These are phyloP conservation scores for Bremia lactucae DNA, from an alignment of 352 stramenopile genomes.

Conservation along the genomic window DNA sequence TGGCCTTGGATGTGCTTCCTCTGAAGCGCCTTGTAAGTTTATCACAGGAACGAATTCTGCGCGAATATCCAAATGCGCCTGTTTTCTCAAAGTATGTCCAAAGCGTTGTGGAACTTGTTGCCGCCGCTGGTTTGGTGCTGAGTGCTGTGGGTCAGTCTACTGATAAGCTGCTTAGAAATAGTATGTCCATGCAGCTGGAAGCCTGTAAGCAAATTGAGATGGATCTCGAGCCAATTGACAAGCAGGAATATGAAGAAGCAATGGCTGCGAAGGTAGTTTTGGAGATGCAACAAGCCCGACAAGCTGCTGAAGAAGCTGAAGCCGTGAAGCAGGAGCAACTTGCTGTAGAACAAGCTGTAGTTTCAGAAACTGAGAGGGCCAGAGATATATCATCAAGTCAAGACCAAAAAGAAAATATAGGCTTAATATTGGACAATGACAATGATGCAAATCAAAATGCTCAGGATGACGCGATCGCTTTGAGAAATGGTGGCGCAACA, in stretches of 20 bases:
- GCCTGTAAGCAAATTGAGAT: conserved; percentile 52
- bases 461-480: conserved; percentile 16
- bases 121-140: conserved; percentile 51
- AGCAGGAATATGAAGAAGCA: conserved; percentile 59
- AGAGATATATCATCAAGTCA: conserved; percentile 16
- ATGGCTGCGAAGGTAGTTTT: conserved; percentile 30
- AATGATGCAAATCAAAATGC: conserved; percentile 19
- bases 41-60: conserved; percentile 60
- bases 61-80: conserved; percentile 62
- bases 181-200: conserved; percentile 26
- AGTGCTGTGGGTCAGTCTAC: conserved; percentile 36
- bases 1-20: conserved; percentile 42
- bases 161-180: conserved; percentile 38
- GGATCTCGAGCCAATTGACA: conserved; percentile 56
- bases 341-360: conserved; percentile 29
- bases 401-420: conserved; percentile 5
- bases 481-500: conserved; percentile 19
- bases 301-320: conserved; percentile 40
- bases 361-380: conserved; percentile 13
- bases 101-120: conserved; percentile 75
- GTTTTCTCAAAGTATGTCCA: conserved; percentile 82
- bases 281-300: conserved; percentile 25
- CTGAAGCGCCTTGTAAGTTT: conserved; percentile 62
- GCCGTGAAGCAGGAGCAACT: conserved; percentile 30
- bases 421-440: conserved; percentile 3